Evolutionary conservation across 1,284 basidiomycete genomes (phyloP), one percentile per base, ranked within the genome.

Genomic region (Moniliella sp.): DNA sequence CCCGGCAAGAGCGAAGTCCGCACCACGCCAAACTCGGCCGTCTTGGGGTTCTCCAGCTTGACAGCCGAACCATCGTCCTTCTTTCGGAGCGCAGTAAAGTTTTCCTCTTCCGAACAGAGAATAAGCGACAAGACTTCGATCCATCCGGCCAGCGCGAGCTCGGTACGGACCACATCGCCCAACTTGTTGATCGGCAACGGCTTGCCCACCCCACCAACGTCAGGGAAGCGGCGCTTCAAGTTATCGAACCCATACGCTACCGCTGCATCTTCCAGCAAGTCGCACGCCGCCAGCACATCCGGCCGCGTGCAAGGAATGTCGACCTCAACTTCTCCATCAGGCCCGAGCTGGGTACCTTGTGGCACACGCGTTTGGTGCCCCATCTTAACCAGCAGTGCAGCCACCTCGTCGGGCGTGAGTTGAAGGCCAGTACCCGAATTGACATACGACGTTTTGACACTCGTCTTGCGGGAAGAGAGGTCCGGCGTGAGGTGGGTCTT

Each of bases 201-300:
- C 55, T 84, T 81, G 12, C 81, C 88, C 19, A 97, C 81, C 2
- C 91, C 94, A 57, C 77, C 88, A n/a, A 84, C 91, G 2, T 73
- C 65, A 0, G 91, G 88, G 72, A 94, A 84, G 8, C 74, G 75
- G 47, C 78, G 72, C 2, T 82, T 81, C 27, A 99, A 69, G 54
- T 88, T 88, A 66, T 99, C 93, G 68, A 86, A 97, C 1, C 91
- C 91, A 57, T 86, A 93, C 0, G 83, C 88, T 42, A 99, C 84
- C 3, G 91, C 91, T 1, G 78, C 81, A 49, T 99, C 88, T 60
- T 99, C 88, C 76, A 99, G 81, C 50, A 97, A 71, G 61, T 99
- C 88, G 55, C 86, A 93, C 62, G 94, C 84, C 61, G 97, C 91
- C 37, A 99, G 66, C 44, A 99, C 91, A 57, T 99, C 88, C 1